A percentile compares a stretch with the other conserved stretches of the same genome.
Conservation (phyloP, 176 grass and related monocot species). For the Phyllostachys edulis region DNA sequence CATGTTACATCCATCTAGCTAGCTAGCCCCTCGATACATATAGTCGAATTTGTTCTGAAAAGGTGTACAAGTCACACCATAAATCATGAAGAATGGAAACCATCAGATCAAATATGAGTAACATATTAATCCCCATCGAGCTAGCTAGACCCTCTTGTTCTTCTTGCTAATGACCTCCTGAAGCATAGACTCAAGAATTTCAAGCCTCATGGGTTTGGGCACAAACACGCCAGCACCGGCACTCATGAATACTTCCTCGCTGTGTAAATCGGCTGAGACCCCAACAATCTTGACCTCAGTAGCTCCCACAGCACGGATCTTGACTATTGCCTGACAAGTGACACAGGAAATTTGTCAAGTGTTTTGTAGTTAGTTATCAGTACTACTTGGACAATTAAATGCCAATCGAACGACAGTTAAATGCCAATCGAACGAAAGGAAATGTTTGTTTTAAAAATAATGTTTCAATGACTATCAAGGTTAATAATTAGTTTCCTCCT, state of each 20-base stretch:
- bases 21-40: neutral
- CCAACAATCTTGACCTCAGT: conserved; percentile 32
- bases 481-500: neutral
- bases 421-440: neutral
- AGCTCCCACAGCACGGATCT: conserved; percentile 35
- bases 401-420: too few species aligned
- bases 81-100: neutral
- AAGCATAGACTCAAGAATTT: neutral
- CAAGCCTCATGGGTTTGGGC: conserved; percentile 1
- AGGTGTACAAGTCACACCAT: neutral
- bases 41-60: neutral
- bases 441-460: neutral
- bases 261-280: conserved; percentile 1
- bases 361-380: neutral
- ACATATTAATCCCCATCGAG: neutral
- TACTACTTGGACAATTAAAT: too few species aligned
- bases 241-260: neutral
- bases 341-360: neutral
- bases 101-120: neutral
- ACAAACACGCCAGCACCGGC: conserved; percentile 23
- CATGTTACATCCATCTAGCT: neutral
- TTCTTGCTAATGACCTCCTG: conserved; percentile 14
- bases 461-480: too few species aligned
- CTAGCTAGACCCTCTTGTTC: neutral
- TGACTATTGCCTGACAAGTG: conserved; percentile 1